Percentiles rank a stretch among this genome's conserved stretches.
Evolutionary conservation across 352 stramenopile species (phyloP).

Genomic region (Globisporangium carolinianum): DNA sequence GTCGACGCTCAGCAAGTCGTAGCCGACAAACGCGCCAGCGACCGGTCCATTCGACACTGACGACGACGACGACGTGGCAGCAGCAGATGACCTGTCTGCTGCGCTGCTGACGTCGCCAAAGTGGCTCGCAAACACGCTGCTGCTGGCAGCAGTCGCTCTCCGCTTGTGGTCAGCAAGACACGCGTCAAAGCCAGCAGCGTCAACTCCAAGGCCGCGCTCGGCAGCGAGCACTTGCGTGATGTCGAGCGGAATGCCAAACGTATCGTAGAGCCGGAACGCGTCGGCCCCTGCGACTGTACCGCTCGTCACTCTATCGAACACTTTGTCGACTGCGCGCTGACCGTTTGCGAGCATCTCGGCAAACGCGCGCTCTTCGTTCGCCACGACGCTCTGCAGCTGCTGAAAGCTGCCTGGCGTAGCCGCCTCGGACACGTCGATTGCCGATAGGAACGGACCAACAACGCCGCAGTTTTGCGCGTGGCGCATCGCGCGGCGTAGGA

Average conservation of each 20-base stretch:
- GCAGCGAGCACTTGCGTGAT: slow-evolving; percentile 64
- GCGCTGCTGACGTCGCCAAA: slow-evolving; percentile 2
- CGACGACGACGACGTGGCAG: neutral
- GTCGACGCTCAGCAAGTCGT: slow-evolving; percentile 35
- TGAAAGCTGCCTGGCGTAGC: slow-evolving; percentile 21
- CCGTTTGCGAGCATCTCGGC: slow-evolving; percentile 64
- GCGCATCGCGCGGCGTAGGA: slow-evolving; percentile 87
- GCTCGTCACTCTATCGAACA: slow-evolving; percentile 23
- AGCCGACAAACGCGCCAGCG: slow-evolving; percentile 44
- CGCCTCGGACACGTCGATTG: slow-evolving; percentile 46
- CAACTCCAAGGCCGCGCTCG: slow-evolving; percentile 50
- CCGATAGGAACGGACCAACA: slow-evolving; percentile 36
- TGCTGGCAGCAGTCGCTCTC: slow-evolving; percentile 33
- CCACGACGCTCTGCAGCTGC: slow-evolving; percentile 62
- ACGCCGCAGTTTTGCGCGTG: slow-evolving; percentile 61
- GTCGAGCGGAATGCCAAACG: slow-evolving; percentile 70
- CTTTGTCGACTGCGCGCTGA: slow-evolving; percentile 51
- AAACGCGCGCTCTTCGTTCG: slow-evolving; percentile 69
- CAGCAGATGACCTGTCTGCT: neutral
- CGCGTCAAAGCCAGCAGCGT: slow-evolving; percentile 40
- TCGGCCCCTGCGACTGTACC: slow-evolving; percentile 35
- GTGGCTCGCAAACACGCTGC: slow-evolving; percentile 29
- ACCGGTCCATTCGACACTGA: neutral
- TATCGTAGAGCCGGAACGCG: slow-evolving; percentile 71
- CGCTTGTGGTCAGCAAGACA: slow-evolving; percentile 46